Base-by-base conservation (phyloP, 768 basidiomycete species). In the Hypsizygus marmoreus region DNA sequence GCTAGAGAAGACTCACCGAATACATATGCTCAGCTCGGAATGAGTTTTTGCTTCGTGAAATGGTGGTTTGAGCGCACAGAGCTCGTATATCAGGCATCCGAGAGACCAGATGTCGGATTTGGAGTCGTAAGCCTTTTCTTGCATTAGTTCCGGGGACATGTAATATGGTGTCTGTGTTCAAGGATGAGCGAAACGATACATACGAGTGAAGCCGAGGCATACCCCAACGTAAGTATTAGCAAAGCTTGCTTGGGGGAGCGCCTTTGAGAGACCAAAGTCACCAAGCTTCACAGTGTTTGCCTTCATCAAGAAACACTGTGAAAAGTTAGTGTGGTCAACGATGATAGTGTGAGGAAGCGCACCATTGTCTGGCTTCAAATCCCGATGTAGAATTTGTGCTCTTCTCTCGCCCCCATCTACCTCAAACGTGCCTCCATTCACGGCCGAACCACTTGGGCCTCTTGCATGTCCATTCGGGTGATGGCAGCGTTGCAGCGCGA, bases 41-140 rank as follows among this genome's bases (percentile, higher is more conserved):
- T 95, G 91, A 0, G 93, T 95, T 64, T 91, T 87, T 1, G 94
- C 92, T 65, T 91, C 91, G 55, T 94, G 88, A 60, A 97, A 97
- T 4, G 93, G 94, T 0, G 94, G 94, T 56, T 88, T 88, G 42
- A 94, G 75, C 0, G 95, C 93, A 53, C 95, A 98, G 29, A 98
- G 80, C 68, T 98, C 97, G 65, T 91, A 98, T 19, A 97, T 91
- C 23, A 98, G 77, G 68, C 97, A 99, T 1, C 97, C 97, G 22
- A 98, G 76, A 4, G 92, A 95, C 97, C 97, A 99, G 37, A 99
- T 97, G 60, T 99, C 97, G 0, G 91, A 93, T 70, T 98, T 99
- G 6, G 91, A 88, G 69, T 97, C 97, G 67, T 99, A 99, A 3
- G 91, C 82, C 63, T 91, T 94, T 63, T 98, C 95, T 70, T 91